Evolutionary conservation across 2,329 filamentous ascomycete genomes (phyloP).

Genomic region (Arthrobotrys pseudoclavata): DNA sequence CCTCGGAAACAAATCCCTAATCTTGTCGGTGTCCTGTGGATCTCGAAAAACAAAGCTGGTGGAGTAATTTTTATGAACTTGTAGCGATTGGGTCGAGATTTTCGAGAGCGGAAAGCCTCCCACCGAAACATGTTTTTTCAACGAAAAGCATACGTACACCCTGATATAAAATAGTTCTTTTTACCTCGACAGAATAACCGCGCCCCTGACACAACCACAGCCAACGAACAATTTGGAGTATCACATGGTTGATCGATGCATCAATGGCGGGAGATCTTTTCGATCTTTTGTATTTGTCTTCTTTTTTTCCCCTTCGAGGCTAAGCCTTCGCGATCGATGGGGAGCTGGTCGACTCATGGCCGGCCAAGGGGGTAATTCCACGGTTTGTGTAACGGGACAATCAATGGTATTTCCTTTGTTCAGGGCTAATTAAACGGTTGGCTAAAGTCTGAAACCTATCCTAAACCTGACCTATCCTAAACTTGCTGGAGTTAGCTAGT

Average conservation of each 20-base stretch:
- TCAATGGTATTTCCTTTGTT: neutral
- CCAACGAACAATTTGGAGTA: neutral
- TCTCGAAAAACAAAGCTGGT: neutral
- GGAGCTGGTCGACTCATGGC: neutral
- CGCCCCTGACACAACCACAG: neutral
- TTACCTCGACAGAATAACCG: neutral
- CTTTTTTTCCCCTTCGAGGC: neutral
- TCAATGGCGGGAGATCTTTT: neutral
- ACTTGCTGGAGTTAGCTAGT: neutral
- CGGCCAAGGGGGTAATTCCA: neutral
- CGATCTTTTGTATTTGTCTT: neutral
- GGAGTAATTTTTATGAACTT: neutral
- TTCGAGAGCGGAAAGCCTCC: neutral
- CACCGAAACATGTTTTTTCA: constrained; percentile 2
- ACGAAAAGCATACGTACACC: constrained; percentile 10
- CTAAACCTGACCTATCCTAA: constrained; percentile 16
- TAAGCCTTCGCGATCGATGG: neutral
- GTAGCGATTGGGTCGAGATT: neutral
- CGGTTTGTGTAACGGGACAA: neutral
- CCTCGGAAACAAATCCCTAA: neutral
- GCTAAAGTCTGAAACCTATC: constrained; percentile 1
- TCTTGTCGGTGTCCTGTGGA: neutral
- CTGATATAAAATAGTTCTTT: constrained; percentile 2
- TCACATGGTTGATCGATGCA: neutral
- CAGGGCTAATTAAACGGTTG: neutral